Conservation (phyloP, 192 early-diverging fungal genomes). For the Chytriomyces hyalinus region DNA sequence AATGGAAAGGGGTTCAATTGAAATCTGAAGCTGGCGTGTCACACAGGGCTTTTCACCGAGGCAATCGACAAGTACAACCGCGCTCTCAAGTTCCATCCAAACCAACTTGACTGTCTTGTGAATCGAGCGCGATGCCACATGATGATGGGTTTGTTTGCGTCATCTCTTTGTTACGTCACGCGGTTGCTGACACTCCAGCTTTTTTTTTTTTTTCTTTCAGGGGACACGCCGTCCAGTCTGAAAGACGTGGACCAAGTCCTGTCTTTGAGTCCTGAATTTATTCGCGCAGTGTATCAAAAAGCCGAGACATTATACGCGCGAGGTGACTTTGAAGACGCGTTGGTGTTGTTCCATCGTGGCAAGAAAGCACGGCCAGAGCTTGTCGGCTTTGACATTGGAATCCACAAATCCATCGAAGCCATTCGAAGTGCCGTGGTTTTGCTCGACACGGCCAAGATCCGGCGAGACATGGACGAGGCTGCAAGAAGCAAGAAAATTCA, state of each 20-base stretch:
- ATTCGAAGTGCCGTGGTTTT: conserved; percentile 47
- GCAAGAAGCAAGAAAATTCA: neutral
- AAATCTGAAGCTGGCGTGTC: neutral
- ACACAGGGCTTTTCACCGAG: conserved; percentile 35
- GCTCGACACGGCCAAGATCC: conserved; percentile 29
- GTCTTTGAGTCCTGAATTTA: conserved; percentile 36
- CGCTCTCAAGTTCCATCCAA: conserved; percentile 39
- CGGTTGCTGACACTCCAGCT: neutral
- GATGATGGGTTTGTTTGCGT: conserved; percentile 31
- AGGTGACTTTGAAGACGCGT: conserved; percentile 56
- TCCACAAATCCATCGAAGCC: conserved; percentile 52
- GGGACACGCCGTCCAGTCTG: conserved; percentile 44
- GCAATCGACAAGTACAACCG: conserved; percentile 40
- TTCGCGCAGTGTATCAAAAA: conserved; percentile 54
- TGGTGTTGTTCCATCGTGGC: conserved; percentile 55
- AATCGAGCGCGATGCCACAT: conserved; percentile 49
- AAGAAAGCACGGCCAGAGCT: conserved; percentile 48
- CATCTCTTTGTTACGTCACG: neutral
- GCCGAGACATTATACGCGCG: conserved; percentile 54
- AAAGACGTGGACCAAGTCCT: conserved; percentile 46
- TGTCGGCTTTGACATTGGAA: conserved; percentile 52
- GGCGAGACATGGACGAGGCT: neutral
- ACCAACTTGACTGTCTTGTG: conserved; percentile 47
- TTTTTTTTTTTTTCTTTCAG: neutral
- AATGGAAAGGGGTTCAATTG: neutral